Percentiles rank a stretch among this genome's conserved stretches.
phyloP scores from a whole-genome alignment of 495 filamentous ascomycete genomes.

The Podospora pseudopauciseta region DNA sequence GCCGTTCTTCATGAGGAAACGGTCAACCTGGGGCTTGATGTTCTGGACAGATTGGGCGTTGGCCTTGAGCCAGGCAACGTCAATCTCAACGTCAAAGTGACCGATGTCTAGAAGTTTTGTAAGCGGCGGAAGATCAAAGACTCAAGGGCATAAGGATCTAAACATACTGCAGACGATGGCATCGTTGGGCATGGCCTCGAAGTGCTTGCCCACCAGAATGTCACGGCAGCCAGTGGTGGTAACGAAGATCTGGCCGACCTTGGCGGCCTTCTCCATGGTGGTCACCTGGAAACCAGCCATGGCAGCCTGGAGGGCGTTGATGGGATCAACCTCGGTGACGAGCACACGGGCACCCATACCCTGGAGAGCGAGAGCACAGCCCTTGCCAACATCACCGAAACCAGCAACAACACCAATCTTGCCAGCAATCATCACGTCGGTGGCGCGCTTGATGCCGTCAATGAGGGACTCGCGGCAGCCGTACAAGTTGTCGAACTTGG shows the following conservation, averaged over 20 bases:
- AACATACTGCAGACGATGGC: conserved; percentile 97
- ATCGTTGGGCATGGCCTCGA: conserved; percentile 96
- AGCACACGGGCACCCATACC: conserved; percentile 96
- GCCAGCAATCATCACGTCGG: conserved; percentile 99
- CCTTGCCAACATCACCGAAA: conserved; percentile 99
- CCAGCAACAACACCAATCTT: conserved; percentile 97
- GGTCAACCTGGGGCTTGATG: conserved; percentile 99
- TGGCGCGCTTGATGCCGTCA: conserved; percentile 99
- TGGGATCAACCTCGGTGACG: conserved; percentile 96
- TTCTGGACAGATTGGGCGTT: conserved; percentile 86
- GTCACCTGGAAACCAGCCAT: conserved; percentile 95
- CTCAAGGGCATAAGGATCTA: background rate
- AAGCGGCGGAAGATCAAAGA: background rate
- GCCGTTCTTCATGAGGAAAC: conserved; percentile 89
- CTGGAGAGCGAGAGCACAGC: conserved; percentile 90
- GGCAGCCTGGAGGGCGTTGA: conserved; percentile 98
- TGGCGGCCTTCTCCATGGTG: conserved; percentile 94
- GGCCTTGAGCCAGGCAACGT: conserved; percentile 98
- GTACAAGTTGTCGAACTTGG: conserved; percentile 99
- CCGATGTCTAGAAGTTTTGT: conserved; percentile 71
- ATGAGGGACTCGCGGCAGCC: conserved; percentile 98
- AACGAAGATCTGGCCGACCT: conserved; percentile 93
- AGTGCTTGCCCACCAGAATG: conserved; percentile 88
- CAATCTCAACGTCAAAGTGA: conserved; percentile 99
- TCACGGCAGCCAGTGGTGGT: conserved; percentile 99